phyloP scores from a whole-genome alignment of 495 filamentous ascomycete genomes.

The Penicillium bialowiezense region DNA sequence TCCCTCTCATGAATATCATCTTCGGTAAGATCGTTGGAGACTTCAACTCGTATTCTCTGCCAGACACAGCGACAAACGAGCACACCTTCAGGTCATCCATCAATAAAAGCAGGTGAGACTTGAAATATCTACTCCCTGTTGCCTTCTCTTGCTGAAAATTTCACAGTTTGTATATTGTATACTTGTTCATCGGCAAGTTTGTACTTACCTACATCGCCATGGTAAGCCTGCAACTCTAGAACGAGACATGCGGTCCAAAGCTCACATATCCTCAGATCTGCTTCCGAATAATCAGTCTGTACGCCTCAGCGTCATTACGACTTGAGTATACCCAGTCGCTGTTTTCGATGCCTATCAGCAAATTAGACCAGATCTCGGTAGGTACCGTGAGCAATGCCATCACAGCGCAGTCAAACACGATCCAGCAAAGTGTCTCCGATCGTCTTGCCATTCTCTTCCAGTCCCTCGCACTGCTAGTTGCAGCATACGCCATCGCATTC shows the following conservation, averaged over 20 bases:
- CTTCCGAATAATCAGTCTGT: constrained; percentile 49
- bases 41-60: constrained; percentile 31
- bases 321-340: constrained; percentile 32
- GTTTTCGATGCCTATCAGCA: constrained; percentile 31
- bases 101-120: constrained; percentile 23
- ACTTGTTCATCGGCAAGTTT: constrained; percentile 40
- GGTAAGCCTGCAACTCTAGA: constrained; percentile 12
- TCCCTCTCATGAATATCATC: constrained; percentile 48
- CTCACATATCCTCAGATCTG: constrained; percentile 35
- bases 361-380: constrained; percentile 29
- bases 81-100: constrained; percentile 26
- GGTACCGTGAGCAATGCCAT: constrained; percentile 53
- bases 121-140: background rate
- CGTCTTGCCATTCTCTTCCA: constrained; percentile 51
- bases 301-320: constrained; percentile 27
- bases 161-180: constrained; percentile 31
- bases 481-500: constrained; percentile 52
- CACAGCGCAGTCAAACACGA: constrained; percentile 59
- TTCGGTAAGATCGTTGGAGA: constrained; percentile 41
- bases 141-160: background rate
- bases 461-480: constrained; percentile 45
- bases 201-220: constrained; percentile 31
- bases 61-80: constrained; percentile 19
- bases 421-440: constrained; percentile 67
- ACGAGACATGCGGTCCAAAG: background rate